phyloP scores from a whole-genome alignment of 192 early-diverging fungal species.

The Coemansia nantahalensis region DNA sequence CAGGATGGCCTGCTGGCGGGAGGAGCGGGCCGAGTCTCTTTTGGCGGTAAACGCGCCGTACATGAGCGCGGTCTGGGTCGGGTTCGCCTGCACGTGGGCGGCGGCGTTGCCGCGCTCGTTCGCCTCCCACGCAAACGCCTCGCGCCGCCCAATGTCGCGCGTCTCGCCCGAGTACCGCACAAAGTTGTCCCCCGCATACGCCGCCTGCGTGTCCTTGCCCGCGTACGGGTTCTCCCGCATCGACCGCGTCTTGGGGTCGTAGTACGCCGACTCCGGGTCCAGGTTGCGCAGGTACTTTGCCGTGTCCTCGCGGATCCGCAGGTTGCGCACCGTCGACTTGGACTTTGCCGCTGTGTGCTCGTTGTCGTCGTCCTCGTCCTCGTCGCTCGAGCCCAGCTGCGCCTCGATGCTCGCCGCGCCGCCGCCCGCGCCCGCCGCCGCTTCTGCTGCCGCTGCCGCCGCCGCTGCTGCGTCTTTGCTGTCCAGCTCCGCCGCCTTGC shows the following conservation, averaged over 20 bases:
- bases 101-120: constrained; percentile 72
- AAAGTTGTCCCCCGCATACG: constrained; percentile 90
- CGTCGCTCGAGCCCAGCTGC: constrained; percentile 57
- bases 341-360: constrained; percentile 88
- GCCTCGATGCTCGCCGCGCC: constrained; percentile 16
- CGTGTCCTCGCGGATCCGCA: constrained; percentile 99
- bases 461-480: constrained; percentile 13
- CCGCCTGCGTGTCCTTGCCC: constrained; percentile 57
- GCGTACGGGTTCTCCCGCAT: constrained; percentile 97
- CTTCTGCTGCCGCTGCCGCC: too few relatives aligned
- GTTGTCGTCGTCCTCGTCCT: constrained; percentile 77
- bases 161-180: constrained; percentile 85
- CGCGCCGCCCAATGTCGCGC: constrained; percentile 73
- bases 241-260: constrained; percentile 98
- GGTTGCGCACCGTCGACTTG: constrained; percentile 90
- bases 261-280: constrained; percentile 92
- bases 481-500: constrained; percentile 74
- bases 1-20: constrained; percentile 72
- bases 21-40: constrained; percentile 74
- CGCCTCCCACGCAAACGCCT: constrained; percentile 95
- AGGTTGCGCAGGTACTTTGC: constrained; percentile 98
- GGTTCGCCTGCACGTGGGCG: constrained; percentile 91
- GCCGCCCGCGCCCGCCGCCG: not conserved
- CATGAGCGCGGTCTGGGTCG: constrained; percentile 90
- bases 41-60: constrained; percentile 84